Evolutionary conservation across 2,329 filamentous ascomycete genomes (phyloP).

Genomic region (Venturia asperata): DNA sequence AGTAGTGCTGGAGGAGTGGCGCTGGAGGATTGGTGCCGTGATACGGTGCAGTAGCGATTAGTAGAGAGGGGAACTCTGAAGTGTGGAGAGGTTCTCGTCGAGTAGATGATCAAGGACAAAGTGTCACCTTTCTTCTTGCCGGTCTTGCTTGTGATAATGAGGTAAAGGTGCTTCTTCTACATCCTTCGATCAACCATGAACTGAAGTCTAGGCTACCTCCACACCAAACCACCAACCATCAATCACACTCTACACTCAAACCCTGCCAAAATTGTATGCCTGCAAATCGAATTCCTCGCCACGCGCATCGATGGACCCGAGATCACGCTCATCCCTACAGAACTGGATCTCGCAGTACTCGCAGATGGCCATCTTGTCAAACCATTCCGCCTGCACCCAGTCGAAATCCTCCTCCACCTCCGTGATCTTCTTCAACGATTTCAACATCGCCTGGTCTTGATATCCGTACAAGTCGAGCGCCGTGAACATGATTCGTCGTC

Average conservation of each 20-base stretch:
- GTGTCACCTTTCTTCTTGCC: too few relatives aligned
- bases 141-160: too few relatives aligned
- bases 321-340: neutral
- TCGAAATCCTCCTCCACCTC: slow-evolving; percentile 9
- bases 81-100: too few relatives aligned
- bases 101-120: too few relatives aligned
- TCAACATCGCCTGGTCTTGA: neutral
- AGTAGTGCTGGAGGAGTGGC: too few relatives aligned
- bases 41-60: too few relatives aligned
- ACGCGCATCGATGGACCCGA: neutral
- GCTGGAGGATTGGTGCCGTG: too few relatives aligned
- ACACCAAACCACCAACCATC: neutral
- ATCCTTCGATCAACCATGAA: too few relatives aligned
- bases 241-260: neutral
- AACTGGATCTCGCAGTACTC: neutral
- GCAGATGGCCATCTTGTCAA: neutral
- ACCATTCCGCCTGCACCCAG: neutral
- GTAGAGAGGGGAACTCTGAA: too few relatives aligned
- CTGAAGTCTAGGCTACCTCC: too few relatives aligned
- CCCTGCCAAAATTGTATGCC: neutral
- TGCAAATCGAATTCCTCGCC: neutral
- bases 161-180: too few relatives aligned
- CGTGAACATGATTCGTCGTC: neutral
- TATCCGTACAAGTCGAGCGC: slow-evolving; percentile 10
- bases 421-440: neutral